These are phyloP conservation scores for Argentina anserina DNA, from an alignment of 306 rosid genomes.

Conservation along the genomic window DNA sequence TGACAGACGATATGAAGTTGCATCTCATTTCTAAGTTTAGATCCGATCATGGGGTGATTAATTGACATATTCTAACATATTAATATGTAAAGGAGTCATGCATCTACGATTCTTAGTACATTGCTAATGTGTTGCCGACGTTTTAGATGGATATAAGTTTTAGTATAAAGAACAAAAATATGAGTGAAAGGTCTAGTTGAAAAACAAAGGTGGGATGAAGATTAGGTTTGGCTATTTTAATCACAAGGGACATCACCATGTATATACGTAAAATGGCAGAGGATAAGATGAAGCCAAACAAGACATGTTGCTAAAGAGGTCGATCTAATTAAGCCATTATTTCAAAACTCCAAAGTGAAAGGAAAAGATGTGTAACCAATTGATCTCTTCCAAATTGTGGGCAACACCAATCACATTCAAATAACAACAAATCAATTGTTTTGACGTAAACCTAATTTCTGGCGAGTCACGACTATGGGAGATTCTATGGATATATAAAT, in stretches of 20 bases:
- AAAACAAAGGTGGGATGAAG: not conserved
- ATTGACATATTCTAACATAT: not conserved
- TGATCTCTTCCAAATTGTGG: slow-evolving; percentile 7
- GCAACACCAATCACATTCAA: not conserved
- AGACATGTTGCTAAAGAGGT: not conserved
- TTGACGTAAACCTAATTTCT: slow-evolving; percentile 32
- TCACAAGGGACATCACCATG: not conserved
- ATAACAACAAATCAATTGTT: slow-evolving; percentile 14
- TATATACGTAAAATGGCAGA: not conserved
- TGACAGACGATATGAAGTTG: not conserved
- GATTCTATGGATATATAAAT: not conserved
- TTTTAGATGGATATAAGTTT: not conserved
- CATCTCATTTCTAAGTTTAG: not conserved
- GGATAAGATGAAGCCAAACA: slow-evolving; percentile 7
- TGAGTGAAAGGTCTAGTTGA: not conserved
- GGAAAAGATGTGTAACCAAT: slow-evolving; percentile 11
- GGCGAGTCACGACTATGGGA: slow-evolving; percentile 3
- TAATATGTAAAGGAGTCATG: not conserved
- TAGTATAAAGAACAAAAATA: not conserved
- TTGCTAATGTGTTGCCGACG: not conserved
- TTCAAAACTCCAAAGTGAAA: not conserved
- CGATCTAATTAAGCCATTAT: not conserved
- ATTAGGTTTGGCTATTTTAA: not conserved
- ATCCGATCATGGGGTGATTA: not conserved
- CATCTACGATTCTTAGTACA: not conserved